A percentile compares a stretch with the other conserved stretches of the same genome.
phyloP scores from a whole-genome alignment of 768 basidiomycete species.

The Rhodotorula diobovata region DNA sequence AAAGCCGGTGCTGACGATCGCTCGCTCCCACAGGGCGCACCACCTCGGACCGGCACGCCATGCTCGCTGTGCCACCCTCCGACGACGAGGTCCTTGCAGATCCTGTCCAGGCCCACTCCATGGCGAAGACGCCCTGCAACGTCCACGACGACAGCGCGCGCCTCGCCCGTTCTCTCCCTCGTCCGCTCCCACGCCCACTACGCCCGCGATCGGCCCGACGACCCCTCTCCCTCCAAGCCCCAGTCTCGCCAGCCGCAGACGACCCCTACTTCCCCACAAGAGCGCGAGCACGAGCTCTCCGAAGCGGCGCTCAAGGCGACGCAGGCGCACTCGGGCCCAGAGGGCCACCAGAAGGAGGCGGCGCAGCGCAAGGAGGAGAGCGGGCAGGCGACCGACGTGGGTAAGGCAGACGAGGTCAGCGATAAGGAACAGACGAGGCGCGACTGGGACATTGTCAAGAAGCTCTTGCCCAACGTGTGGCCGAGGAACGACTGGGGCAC shows the following conservation, averaged over 20 bases:
- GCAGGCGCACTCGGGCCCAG: conserved; percentile 28
- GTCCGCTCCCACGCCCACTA: conserved; percentile 22
- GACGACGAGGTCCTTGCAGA: background rate
- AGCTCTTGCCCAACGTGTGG: conserved; percentile 86
- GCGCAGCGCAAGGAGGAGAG: background rate
- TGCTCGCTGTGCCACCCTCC: background rate
- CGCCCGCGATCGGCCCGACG: conserved; percentile 6
- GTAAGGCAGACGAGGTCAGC: background rate
- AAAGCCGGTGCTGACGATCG: background rate
- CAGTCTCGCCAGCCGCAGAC: background rate
- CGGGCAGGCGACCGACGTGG: conserved; percentile 13
- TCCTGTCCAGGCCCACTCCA: background rate
- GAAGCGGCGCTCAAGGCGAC: conserved; percentile 20
- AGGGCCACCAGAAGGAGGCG: conserved; percentile 33
- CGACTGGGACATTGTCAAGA: conserved; percentile 82
- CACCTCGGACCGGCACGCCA: background rate
- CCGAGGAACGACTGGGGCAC: conserved; percentile 70
- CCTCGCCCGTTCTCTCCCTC: conserved; percentile 1
- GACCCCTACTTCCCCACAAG: background rate
- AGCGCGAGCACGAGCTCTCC: conserved; percentile 20
- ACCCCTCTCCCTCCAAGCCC: background rate
- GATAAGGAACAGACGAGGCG: conserved; percentile 32
- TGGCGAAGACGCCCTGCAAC: background rate
- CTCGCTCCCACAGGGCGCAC: background rate
- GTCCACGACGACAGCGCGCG: background rate